Percentiles rank a stretch among this genome's conserved stretches.
phyloP scores from a whole-genome alignment of 352 stramenopile species.

The Globisporangium ultimum region DNA sequence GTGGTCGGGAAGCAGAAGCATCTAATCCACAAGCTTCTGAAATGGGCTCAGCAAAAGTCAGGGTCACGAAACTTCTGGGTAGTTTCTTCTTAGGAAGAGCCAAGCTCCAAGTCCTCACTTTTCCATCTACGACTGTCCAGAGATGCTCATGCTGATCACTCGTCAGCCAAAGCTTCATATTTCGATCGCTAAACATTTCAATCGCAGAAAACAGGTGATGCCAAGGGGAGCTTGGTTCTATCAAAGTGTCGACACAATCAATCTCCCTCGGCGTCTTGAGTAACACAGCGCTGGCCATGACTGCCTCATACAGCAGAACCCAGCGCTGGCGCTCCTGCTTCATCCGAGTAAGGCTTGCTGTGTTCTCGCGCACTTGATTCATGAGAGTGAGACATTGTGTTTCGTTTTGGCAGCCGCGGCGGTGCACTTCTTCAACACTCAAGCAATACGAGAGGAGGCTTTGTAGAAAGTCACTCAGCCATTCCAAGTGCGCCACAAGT shows the following conservation, averaged over 20 bases:
- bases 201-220: not conserved
- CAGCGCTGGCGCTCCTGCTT: not conserved
- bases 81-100: not conserved
- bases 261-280: not conserved
- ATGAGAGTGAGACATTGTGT: not conserved
- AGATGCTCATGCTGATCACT: not conserved
- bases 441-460: conserved; percentile 3
- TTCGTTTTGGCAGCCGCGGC: not conserved
- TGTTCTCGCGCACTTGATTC: not conserved
- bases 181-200: not conserved
- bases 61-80: not conserved
- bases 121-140: not conserved
- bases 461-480: conserved; percentile 3
- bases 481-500: conserved; percentile 5
- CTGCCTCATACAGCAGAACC: not conserved
- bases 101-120: not conserved
- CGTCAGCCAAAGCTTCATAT: not conserved
- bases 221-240: not conserved
- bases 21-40: not conserved
- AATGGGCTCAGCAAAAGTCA: not conserved
- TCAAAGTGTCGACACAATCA: not conserved
- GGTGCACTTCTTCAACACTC: not conserved
- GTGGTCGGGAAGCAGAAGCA: not conserved
- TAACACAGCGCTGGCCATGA: not conserved
- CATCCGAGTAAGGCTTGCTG: not conserved